Conservation (phyloP, 2,329 filamentous ascomycete species). For the Rachicladosporium sp. region DNA sequence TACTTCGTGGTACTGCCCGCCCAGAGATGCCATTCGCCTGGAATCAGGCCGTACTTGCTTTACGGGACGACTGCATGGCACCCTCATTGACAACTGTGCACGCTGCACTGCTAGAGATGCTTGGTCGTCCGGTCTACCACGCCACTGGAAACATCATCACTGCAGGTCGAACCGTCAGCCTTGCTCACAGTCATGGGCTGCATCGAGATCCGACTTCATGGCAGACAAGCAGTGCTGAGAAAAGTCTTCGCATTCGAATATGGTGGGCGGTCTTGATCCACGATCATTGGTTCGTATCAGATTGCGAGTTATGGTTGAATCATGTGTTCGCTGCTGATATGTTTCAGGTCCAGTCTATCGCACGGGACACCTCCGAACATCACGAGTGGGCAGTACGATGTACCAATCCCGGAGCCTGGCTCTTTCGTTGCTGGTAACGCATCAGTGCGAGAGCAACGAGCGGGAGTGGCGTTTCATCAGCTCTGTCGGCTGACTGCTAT, state of each 20-base stretch:
- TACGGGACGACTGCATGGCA: constrained; percentile 31
- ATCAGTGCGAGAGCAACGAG: constrained; percentile 23
- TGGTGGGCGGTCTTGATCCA: constrained; percentile 48
- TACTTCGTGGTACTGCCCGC: constrained; percentile 23
- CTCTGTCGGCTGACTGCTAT: constrained; percentile 38
- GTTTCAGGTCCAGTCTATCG: constrained; percentile 38
- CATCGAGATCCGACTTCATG: constrained; percentile 43
- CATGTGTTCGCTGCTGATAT: constrained; percentile 10
- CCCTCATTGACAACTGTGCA: constrained; percentile 29
- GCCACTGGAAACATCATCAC: constrained; percentile 40
- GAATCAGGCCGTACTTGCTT: constrained; percentile 30
- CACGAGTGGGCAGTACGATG: constrained; percentile 42
- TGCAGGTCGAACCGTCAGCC: constrained; percentile 40
- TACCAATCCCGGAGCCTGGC: constrained; percentile 39
- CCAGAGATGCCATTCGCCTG: constrained; percentile 29
- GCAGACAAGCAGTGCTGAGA: constrained; percentile 40
- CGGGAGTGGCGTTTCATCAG: constrained; percentile 35
- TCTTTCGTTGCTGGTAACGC: constrained; percentile 22
- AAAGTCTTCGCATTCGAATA: constrained; percentile 38
- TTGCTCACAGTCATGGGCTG: constrained; percentile 45
- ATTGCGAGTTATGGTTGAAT: not conserved
- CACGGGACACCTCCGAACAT: constrained; percentile 45
- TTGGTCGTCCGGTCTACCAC: constrained; percentile 28
- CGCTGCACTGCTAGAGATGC: constrained; percentile 28
- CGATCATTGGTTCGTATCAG: constrained; percentile 33